Base-by-base conservation (phyloP, 805 yeast species). In the Tetrapisispora phaffii region DNA sequence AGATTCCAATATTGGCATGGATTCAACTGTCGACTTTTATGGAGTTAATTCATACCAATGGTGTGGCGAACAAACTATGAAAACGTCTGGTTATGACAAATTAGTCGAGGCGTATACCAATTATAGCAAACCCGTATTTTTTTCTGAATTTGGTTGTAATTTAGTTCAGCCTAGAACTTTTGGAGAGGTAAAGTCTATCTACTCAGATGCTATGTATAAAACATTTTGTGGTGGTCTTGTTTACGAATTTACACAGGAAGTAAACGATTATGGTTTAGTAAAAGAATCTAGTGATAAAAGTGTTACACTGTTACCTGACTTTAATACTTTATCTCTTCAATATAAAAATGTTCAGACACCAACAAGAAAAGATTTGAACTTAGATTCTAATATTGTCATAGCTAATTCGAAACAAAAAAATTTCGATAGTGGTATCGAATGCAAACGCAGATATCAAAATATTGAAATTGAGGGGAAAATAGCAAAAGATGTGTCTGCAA, bases 41-140 rank as follows among this genome's bases (percentile, higher is more conserved):
- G 98, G 97, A 13, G 77, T 90, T 60, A 90, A 93, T 70, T 86
- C 95, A 43, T 93, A 93, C 66, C 83, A 87, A 50, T 90, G 97
- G 97, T 93, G 97, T 69, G 97, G 97, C 2, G 75, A 78, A 40
- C 96, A 87, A 62, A 83, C 93, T 0, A 80, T 87, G 60, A 68
- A 77, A 48, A 71, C 85, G 1, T 82, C 95, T 54, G 97, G 96
- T 0, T 83, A 80, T 54, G 71, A 75, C 49, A 56, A 67, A n/a
- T 74, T 90, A 28, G 84, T 85, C 8, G 71, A 71, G 28, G 95
- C 85, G 49, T 89, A 87, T 59, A 59, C 66, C 20, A 74, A 75
- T 31, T 86, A 75, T 59, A 62, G 83, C 2, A 76, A 79, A 45
- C 97, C 97, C 0, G 75, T 90, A 0, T 84, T 90, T 61, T 76